phyloP scores from a whole-genome alignment of 306 rosid genomes.

The Crotalaria pallida region DNA sequence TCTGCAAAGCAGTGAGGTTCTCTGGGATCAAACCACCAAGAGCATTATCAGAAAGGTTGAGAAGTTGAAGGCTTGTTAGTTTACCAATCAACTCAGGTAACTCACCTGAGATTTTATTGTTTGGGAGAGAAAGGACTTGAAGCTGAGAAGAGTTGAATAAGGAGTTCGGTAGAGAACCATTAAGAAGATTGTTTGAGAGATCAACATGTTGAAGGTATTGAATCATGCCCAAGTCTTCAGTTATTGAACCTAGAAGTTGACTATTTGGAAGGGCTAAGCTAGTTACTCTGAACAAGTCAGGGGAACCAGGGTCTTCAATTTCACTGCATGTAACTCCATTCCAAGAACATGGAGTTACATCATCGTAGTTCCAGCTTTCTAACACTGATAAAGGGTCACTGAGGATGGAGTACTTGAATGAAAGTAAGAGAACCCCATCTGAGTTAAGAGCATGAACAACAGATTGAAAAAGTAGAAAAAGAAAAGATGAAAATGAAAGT shows the following conservation, averaged over 20 bases:
- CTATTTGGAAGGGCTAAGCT: constrained; percentile 54
- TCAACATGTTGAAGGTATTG: constrained; percentile 66
- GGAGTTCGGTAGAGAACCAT: constrained; percentile 64
- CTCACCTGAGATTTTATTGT: constrained; percentile 73
- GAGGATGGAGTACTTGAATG: constrained; percentile 72
- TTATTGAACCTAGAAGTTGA: constrained; percentile 75
- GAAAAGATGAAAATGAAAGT: constrained; percentile 21
- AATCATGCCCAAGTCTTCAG: constrained; percentile 56
- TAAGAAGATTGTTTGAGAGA: constrained; percentile 79
- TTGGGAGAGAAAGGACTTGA: constrained; percentile 63
- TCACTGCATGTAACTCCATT: constrained; percentile 68
- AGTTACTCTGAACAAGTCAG: constrained; percentile 56
- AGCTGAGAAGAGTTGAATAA: constrained; percentile 76
- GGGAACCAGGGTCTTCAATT: constrained; percentile 33
- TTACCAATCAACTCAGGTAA: constrained; percentile 50
- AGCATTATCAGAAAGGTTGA: constrained; percentile 84
- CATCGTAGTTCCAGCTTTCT: constrained; percentile 61
- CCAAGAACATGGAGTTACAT: constrained; percentile 84
- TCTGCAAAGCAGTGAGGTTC: constrained; percentile 42
- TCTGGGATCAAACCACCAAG: constrained; percentile 64
- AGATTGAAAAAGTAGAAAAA: constrained; percentile 28
- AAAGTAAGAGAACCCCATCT: constrained; percentile 63
- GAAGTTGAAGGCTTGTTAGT: constrained; percentile 47
- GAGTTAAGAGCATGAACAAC: constrained; percentile 47
- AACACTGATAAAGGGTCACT: constrained; percentile 69